A percentile compares a stretch with the other conserved stretches of the same genome.
phyloP scores from a whole-genome alignment of 2,329 filamentous ascomycete genomes.

The Colletotrichum euphorbiae region DNA sequence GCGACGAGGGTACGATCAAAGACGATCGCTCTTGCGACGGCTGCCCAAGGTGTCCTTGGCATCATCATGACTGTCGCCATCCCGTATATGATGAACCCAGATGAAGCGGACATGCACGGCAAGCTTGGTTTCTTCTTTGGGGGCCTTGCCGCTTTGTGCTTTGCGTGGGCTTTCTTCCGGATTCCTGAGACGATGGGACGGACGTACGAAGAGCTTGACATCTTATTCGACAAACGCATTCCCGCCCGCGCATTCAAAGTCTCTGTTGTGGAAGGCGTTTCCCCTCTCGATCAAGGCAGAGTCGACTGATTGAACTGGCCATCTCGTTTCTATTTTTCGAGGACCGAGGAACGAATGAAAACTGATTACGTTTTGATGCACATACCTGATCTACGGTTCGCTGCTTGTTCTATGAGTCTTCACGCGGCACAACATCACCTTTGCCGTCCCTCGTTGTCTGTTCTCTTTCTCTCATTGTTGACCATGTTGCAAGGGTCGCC shows the following conservation, averaged over 20 bases:
- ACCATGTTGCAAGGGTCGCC: too few relatives aligned
- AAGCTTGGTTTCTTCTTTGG: slow-evolving; percentile 47
- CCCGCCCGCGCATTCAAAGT: slow-evolving; percentile 56
- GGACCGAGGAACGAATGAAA: too few relatives aligned
- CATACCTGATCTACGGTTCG: too few relatives aligned
- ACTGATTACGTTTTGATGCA: too few relatives aligned
- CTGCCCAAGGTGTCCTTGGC: slow-evolving; percentile 54
- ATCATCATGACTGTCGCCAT: slow-evolving; percentile 48
- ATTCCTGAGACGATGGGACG: slow-evolving; percentile 44
- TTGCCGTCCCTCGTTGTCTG: too few relatives aligned
- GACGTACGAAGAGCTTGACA: slow-evolving; percentile 44
- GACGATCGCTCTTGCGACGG: slow-evolving; percentile 58
- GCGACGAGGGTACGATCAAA: slow-evolving; percentile 58
- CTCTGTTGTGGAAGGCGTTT: slow-evolving; percentile 17
- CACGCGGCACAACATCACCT: too few relatives aligned
- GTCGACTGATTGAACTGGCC: too few relatives aligned
- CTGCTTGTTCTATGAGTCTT: too few relatives aligned
- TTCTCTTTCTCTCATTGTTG: too few relatives aligned
- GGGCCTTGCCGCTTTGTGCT: slow-evolving; percentile 41
- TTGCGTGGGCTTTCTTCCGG: slow-evolving; percentile 44
- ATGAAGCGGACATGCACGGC: slow-evolving; percentile 50
- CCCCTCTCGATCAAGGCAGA: not conserved
- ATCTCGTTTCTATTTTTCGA: too few relatives aligned
- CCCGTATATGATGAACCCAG: slow-evolving; percentile 46
- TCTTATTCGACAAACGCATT: slow-evolving; percentile 49